These are phyloP conservation scores for Asterophora parasitica DNA, from an alignment of 768 basidiomycete species.

Conservation along the genomic window DNA sequence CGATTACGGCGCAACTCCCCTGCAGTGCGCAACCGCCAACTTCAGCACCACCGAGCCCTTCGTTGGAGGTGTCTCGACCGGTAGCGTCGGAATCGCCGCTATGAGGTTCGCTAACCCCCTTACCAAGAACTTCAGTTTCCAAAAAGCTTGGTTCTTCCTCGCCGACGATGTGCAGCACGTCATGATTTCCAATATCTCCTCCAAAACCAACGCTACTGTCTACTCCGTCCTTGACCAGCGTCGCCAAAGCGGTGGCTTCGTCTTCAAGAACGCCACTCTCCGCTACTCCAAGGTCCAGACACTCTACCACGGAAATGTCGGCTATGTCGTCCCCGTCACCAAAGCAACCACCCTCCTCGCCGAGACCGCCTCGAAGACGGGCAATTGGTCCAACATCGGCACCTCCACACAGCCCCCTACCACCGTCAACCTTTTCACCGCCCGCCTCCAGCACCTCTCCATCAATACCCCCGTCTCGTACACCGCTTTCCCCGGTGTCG, in stretches of 20 bases:
- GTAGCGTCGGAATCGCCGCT: constrained; percentile 50
- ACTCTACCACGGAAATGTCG: constrained; percentile 63
- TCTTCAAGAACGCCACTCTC: constrained; percentile 7
- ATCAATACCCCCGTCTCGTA: constrained; percentile 28
- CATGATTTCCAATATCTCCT: constrained; percentile 49
- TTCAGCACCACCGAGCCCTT: constrained; percentile 48
- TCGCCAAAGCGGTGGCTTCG: constrained; percentile 43
- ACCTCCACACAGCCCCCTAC: constrained; percentile 52
- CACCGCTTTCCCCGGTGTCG: constrained; percentile 37
- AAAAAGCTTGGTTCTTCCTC: constrained; percentile 75
- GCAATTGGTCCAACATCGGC: constrained; percentile 60
- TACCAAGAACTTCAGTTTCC: constrained; percentile 51
- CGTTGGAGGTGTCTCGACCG: constrained; percentile 65
- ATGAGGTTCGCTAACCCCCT: constrained; percentile 68
- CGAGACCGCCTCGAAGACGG: constrained; percentile 41
- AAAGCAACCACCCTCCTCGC: constrained; percentile 35
- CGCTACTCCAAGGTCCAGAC: constrained; percentile 23
- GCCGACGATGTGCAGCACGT: constrained; percentile 58
- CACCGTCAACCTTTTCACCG: constrained; percentile 47
- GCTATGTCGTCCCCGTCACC: constrained; percentile 35
- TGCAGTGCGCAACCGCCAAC: constrained; percentile 41
- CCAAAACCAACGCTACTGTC: constrained; percentile 35
- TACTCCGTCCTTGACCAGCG: constrained; percentile 69
- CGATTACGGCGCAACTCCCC: constrained; percentile 54
- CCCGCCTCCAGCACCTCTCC: constrained; percentile 32